Evolutionary conservation across 176 grass and related monocot genomes (phyloP), one percentile per base, ranked within the genome.

Genomic region (Dendrocalamus sinicus): DNA sequence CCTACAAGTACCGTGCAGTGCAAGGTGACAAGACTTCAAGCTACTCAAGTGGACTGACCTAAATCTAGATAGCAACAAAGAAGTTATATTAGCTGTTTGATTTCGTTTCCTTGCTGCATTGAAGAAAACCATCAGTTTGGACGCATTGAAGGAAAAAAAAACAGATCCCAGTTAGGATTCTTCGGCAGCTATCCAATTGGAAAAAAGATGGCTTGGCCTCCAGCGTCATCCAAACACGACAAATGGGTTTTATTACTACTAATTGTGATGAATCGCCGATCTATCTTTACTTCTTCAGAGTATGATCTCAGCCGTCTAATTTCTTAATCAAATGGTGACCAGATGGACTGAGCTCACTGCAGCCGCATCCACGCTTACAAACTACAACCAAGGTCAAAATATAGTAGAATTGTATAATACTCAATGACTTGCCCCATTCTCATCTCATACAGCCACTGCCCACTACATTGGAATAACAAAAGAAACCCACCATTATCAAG

Each of bases 381-480:
- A 82, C 61, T 39, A 28, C 51, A 82, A 26, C 62, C 72, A 83
- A 83, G 73, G 22, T 24, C 86, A 83, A 76, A 83, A 68, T 75
- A 87, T 81, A 87, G 35, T 67, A 81, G 44, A 73, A 50, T 53
- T 46, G 3, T n/a, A 48, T 23, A 50, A 22, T 68, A 75, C 39
- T 26, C 64, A 30, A 60, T 58, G 86, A 14, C 28, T 28, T 70
- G 28, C 19, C 40, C 50, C 13, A 57, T 52, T 60, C 54, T 71
- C 67, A 87, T 73, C 43, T 70, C 58, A 51, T 59, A 43, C 28
- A 55, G 24, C 72, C 41, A 71, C 72, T 47, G 12, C 26, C 24
- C 61, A 64, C 61, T 65, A 76, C 86, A 80, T 83, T 12, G 72
- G 72, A 88, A 83, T 44, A 88, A 63, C 52, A 83, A 78, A 83